Evolutionary conservation across 192 early-diverging fungal genomes (phyloP), one percentile per base, ranked within the genome.

Genomic region (Spizellomyces punctatus): DNA sequence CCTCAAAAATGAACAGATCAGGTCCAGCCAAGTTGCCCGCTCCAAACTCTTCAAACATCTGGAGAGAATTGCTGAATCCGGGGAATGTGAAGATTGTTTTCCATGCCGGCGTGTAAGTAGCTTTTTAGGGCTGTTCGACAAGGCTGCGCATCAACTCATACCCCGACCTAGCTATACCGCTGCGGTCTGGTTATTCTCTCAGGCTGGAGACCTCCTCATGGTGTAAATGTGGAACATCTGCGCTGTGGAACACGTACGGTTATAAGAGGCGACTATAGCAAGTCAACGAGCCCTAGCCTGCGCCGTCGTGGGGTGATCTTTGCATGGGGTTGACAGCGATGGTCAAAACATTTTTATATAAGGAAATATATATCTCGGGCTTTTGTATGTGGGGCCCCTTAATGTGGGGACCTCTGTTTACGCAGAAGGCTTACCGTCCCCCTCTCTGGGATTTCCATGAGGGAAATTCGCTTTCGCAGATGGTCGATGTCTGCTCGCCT

Each of bases 71-170:
- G 16, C 6, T 47, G 0, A 75, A 77, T 60, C 71, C 75, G 12
- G 75, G 75, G 19, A 77, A 77, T 63, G 8, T 68, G 63, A 77
- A 77, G 58, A 67, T 77, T 54, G 21, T 74, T 1, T 77, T 77
- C 75, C 75, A 77, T 46, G 70, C 44, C 54, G 75, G 75, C 46
- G 36, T 77, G 58, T 73, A 67, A 12, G 46, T 73, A 16, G 8
- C 46, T 66, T 17, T 5, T 12, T 16, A 10, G 12, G 17, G 12
- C 42, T n/a, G 19, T 66, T 65, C 42, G 19, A 62, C 42, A 6
- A 17, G 16, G 0, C 17, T 19, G 61, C 19, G 17, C 17, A 36
- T 56, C 16, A 10, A 6, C 61, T 62, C 21, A 56, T 62, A n/a
- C 27, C 27, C 27, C 16, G 61, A 6, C 5, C 8, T 62, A 62